Conservation (phyloP, 1,139 yeast genomes). For the Yarrowia galli region DNA sequence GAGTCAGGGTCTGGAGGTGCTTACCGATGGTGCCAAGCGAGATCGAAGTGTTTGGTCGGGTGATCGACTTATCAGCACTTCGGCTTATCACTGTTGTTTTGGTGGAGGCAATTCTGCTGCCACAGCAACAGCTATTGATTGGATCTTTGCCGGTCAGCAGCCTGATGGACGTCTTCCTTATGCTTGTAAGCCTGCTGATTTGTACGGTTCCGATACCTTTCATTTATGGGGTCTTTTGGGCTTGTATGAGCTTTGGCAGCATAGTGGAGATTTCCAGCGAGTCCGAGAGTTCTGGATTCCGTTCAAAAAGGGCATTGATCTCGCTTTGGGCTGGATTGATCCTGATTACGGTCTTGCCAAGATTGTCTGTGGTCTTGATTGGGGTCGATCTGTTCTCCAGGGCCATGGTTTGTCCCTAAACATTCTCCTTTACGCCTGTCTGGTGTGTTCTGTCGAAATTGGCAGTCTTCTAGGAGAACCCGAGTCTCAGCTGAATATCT, state of each 20-base stretch:
- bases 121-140: not conserved
- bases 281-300: not conserved
- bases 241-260: slow-evolving; percentile 25
- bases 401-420: slow-evolving; percentile 5
- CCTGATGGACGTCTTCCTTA: slow-evolving; percentile 14
- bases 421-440: slow-evolving; percentile 4
- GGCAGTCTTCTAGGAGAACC: not conserved
- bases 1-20: slow-evolving; percentile 19
- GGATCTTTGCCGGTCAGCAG: slow-evolving; percentile 16
- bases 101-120: not conserved
- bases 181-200: slow-evolving; percentile 22
- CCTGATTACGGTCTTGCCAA: not conserved
- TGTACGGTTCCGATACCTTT: slow-evolving; percentile 17
- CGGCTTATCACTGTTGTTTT: not conserved
- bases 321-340: slow-evolving; percentile 15
- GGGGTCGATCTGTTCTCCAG: slow-evolving; percentile 7
- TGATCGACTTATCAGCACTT: slow-evolving; percentile 6
- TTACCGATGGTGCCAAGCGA: slow-evolving; percentile 12
- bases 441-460: slow-evolving; percentile 15
- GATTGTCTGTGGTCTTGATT: slow-evolving; percentile 1
- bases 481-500: not conserved
- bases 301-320: not conserved
- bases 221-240: slow-evolving; percentile 12
- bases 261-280: slow-evolving; percentile 5
- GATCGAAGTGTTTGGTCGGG: slow-evolving; percentile 27